Evolutionary conservation across 345 rosid species (phyloP), one percentile per base, ranked within the genome.

Genomic region (Streptanthus diversifolius): DNA sequence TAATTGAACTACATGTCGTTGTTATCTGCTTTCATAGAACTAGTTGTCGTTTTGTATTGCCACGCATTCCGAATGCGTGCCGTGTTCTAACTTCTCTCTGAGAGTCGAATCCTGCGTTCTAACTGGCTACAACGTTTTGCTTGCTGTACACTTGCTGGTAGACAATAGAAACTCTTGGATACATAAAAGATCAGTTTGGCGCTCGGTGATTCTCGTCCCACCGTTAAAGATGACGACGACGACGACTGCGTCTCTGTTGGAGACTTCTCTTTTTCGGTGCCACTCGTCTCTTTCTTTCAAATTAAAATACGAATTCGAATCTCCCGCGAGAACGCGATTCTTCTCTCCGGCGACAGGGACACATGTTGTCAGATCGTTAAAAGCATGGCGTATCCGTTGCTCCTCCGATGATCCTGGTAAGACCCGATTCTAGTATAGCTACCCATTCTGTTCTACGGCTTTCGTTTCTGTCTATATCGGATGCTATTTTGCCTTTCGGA

Each of bases 261-360:
- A 70, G 18, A 59, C 66, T 54, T 63, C 13, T 41, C 59, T 52
- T 21, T 36, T 25, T 0, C 61, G 68, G 33, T 43, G 21, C 32
- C 3, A 7, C 41, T 70, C 68, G 51, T 51, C 55, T 67, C 55
- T 69, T 39, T 52, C 80, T 36, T 72, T 73, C 33, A 47, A 60
- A 17, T 63, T 55, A 77, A 64, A 71, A 64, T 69, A 62, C 63
- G 58, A 65, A 21, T 67, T 71, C 74, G 78, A 76, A 60, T 77
- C 79, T 62, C 86, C 87, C 80, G 77, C 85, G 75, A 74, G 78
- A 49, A 80, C 70, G 10, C 75, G 40, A 41, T 66, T 18, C 25
- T 8, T 74, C 5, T 71, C 78, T 82, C 70, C 51, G 35, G 70
- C 70, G 6, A 71, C 63, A 35, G 44, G 67, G 70, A 18, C 14